A percentile compares a stretch with the other conserved stretches of the same genome.
These are phyloP conservation scores for Gaeumannomyces tritici DNA, from an alignment of 2,329 filamentous ascomycete species.

Conservation along the genomic window DNA sequence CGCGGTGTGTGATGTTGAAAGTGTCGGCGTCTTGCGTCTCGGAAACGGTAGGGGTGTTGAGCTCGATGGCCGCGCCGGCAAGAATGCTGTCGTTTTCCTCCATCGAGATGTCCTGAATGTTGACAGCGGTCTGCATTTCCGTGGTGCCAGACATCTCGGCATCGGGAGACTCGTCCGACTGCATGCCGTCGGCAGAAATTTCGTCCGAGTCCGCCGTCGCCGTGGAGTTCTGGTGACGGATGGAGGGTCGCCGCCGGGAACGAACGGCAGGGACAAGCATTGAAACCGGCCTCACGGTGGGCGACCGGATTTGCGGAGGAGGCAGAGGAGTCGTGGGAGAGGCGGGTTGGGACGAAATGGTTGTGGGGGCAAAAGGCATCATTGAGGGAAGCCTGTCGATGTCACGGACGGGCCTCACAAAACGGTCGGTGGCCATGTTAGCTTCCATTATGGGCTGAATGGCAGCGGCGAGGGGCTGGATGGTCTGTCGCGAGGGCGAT, in stretches of 20 bases:
- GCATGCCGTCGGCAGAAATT: slow-evolving; percentile 71
- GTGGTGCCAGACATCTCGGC: slow-evolving; percentile 71
- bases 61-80: slow-evolving; percentile 61
- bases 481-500: slow-evolving; percentile 39
- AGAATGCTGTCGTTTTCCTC: slow-evolving; percentile 75
- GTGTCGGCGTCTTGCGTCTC: slow-evolving; percentile 81
- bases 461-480: slow-evolving; percentile 59
- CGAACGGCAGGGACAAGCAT: slow-evolving; percentile 42
- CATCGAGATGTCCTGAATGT: slow-evolving; percentile 73
- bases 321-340: slow-evolving; percentile 80
- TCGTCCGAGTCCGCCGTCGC: slow-evolving; percentile 69
- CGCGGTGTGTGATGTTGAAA: slow-evolving; percentile 85
- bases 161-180: slow-evolving; percentile 68
- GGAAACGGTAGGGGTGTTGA: slow-evolving; percentile 70
- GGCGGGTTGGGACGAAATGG: slow-evolving; percentile 77
- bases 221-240: slow-evolving; percentile 82
- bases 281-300: slow-evolving; percentile 43
- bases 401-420: slow-evolving; percentile 74
- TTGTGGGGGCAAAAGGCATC: slow-evolving; percentile 57
- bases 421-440: slow-evolving; percentile 49
- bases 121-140: slow-evolving; percentile 72
- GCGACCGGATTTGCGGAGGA: slow-evolving; percentile 51
- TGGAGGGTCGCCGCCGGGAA: slow-evolving; percentile 66
- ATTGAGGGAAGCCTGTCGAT: slow-evolving; percentile 77
- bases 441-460: slow-evolving; percentile 52